phyloP scores from a whole-genome alignment of 2,329 filamentous ascomycete genomes.

The Monilinia polystroma region DNA sequence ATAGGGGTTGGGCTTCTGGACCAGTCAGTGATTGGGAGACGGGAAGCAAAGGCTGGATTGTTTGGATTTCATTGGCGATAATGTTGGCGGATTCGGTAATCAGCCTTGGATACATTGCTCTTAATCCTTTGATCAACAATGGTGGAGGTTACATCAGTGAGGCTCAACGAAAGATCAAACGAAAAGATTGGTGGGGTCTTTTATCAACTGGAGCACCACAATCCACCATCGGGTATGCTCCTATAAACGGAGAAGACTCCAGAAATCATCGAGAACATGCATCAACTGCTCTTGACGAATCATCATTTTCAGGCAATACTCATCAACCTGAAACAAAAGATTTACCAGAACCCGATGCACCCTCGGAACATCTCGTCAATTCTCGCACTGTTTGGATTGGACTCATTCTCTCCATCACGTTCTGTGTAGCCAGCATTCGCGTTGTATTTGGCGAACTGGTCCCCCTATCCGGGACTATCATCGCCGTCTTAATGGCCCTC shows the following conservation, averaged over 20 bases:
- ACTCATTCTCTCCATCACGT: conserved; percentile 69
- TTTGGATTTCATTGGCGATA: conserved; percentile 93
- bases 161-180: conserved; percentile 32
- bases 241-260: conserved; percentile 27
- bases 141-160: conserved; percentile 43
- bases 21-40: conserved; percentile 83
- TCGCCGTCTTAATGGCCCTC: conserved; percentile 82
- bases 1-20: conserved; percentile 84
- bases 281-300: conserved; percentile 24
- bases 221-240: conserved; percentile 34
- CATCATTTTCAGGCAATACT: not conserved
- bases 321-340: conserved; percentile 29
- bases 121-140: conserved; percentile 59
- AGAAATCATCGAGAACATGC: conserved; percentile 25
- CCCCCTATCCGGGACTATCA: conserved; percentile 70
- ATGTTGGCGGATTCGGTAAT: conserved; percentile 94
- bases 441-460: conserved; percentile 78
- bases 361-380: conserved; percentile 77
- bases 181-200: conserved; percentile 38
- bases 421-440: conserved; percentile 81
- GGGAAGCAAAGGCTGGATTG: conserved; percentile 97
- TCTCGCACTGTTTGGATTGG: conserved; percentile 69
- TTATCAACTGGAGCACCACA: conserved; percentile 28
- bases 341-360: conserved; percentile 67
- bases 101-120: conserved; percentile 75